Evolutionary conservation across 768 basidiomycete species (phyloP), one percentile per base, ranked within the genome.

Genomic region (Pleurotus djamor): DNA sequence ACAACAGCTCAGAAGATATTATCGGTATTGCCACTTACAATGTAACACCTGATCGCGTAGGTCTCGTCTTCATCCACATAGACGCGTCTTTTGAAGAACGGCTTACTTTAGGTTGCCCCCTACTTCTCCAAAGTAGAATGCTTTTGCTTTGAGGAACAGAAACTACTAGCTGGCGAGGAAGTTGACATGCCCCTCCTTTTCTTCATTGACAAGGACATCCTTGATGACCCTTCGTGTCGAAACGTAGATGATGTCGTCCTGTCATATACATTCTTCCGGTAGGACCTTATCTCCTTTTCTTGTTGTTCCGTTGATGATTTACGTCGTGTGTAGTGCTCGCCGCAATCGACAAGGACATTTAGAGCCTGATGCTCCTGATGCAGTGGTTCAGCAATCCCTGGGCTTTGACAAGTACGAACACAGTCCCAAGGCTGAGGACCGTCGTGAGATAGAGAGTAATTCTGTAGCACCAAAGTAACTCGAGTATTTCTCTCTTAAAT

Each of bases 51-150:
- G 92, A 94, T 69, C 83, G 96, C 72, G 96, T 97, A 68, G 48
- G 89, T 77, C 37, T 16, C 33, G 8, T 38, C 44, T 7, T 33
- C 28, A 13, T 38, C 45, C 12, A 47, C 61, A 9, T 28, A 1
- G 21, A 28, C 55, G 43, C 13, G 17, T 45, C 17, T 17, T 6
- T 28, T 56, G 33, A 4, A 33, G 32, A 47, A 49, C 41, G 50
- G n/a, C 36, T 6, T 16, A 14, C 6, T 37, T 16, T 67, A 98
- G 96, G 83, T 98, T 64, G 97, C 97, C 7, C 95, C 96, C 0
- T 98, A 98, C 73, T 99, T 99, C 69, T 94, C 96, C 52, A 99
- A 99, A 76, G 94, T 99, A 10, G 97, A 99, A 72, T 99, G 97
- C 65, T 99, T 99, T 79, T 99, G 97, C 74, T 99, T 99, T 65